A percentile compares a stretch with the other conserved stretches of the same genome.
phyloP scores from a whole-genome alignment of 1,139 yeast genomes.

The Taiozyma sp. region DNA sequence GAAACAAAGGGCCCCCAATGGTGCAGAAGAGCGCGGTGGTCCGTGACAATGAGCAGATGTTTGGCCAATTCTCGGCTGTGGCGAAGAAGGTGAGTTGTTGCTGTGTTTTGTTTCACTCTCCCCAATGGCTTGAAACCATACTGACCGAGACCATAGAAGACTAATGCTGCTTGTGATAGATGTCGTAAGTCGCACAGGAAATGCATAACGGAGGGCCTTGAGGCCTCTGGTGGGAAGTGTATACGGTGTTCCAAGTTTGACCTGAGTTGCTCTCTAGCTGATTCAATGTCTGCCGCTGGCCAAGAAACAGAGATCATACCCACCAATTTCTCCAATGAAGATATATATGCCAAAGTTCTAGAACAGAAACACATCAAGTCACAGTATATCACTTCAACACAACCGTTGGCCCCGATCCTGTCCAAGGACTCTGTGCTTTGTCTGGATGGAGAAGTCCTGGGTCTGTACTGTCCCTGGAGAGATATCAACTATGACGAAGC shows the following conservation, averaged over 20 bases:
- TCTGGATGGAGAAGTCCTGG: conserved; percentile 11
- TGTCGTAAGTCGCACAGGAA: conserved; percentile 3
- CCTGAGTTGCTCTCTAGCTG: background rate
- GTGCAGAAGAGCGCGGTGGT: background rate
- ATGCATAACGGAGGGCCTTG: background rate
- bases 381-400: conserved; percentile 10
- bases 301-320: background rate
- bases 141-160: conserved; percentile 1
- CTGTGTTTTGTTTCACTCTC: background rate
- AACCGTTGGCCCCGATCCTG: conserved; percentile 10
- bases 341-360: conserved; percentile 7
- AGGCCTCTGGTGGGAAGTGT: background rate
- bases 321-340: conserved; percentile 4
- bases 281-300: background rate
- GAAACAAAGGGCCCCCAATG: background rate
- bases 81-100: background rate
- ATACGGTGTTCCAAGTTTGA: background rate
- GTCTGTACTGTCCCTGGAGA: conserved; percentile 11
- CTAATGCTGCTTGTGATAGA: background rate
- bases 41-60: background rate
- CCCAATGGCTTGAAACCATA: background rate
- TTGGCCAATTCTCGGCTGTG: background rate
- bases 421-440: conserved; percentile 10
- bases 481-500: background rate
- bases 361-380: conserved; percentile 6